Evolutionary conservation across 2,329 filamentous ascomycete genomes (phyloP).

Genomic region (Aspergillus flavus): DNA sequence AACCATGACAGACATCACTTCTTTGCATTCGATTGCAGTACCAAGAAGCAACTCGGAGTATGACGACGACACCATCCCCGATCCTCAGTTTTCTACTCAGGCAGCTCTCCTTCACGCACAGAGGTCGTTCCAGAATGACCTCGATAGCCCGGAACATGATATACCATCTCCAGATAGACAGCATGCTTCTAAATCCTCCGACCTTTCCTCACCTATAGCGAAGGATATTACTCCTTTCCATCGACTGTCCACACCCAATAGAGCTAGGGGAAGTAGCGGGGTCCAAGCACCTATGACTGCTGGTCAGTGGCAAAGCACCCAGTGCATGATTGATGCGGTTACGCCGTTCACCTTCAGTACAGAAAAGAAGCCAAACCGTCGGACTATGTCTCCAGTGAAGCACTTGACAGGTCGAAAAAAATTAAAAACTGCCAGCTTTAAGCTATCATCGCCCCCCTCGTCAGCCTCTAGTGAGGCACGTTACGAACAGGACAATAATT

Average conservation of each 20-base stretch:
- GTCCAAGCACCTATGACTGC: conserved; percentile 13
- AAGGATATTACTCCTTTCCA: conserved; percentile 36
- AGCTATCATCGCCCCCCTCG: conserved; percentile 10
- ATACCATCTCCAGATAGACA: conserved; percentile 18
- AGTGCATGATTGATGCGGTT: conserved; percentile 44
- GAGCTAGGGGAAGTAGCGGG: conserved; percentile 4
- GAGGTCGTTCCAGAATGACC: conserved; percentile 42
- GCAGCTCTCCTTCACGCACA: conserved; percentile 43
- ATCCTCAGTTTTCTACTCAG: conserved; percentile 43
- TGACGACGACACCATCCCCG: conserved; percentile 27
- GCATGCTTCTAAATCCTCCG: conserved; percentile 16
- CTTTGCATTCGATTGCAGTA: conserved; percentile 42
- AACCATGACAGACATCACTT: conserved; percentile 35
- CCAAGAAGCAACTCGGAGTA: conserved; percentile 27
- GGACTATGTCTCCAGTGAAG: conserved; percentile 9
- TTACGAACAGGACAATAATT: not conserved
- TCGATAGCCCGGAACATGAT: conserved; percentile 32
- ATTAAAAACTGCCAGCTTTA: conserved; percentile 26
- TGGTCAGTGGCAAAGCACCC: conserved; percentile 40
- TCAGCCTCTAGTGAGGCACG: not conserved
- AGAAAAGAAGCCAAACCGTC: conserved; percentile 27
- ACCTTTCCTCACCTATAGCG: conserved; percentile 15
- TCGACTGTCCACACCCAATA: conserved; percentile 22
- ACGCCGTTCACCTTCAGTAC: conserved; percentile 44
- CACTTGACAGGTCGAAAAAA: conserved; percentile 15